Evolutionary conservation across 1,139 yeast species (phyloP).

Genomic region (Scheffersomyces stambukii): DNA sequence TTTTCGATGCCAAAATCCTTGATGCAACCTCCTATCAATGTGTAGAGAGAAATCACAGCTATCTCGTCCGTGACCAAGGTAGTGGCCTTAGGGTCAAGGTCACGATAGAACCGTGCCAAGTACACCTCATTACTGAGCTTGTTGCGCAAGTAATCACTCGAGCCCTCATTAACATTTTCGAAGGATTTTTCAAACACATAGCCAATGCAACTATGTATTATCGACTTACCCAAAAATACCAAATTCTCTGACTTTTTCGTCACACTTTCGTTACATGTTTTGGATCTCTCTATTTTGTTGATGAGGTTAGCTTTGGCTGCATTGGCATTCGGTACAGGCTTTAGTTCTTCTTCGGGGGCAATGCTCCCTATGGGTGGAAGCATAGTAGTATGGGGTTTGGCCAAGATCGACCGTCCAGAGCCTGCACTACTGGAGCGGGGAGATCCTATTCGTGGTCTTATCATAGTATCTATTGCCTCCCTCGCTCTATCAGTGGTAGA

Average conservation of each 20-base stretch:
- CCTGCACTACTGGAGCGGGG: too few species aligned
- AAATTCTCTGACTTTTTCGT: conserved; percentile 41
- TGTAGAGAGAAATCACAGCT: conserved; percentile 49
- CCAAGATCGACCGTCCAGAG: too few species aligned
- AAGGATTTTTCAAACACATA: conserved; percentile 57
- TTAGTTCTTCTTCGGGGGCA: conserved; percentile 14
- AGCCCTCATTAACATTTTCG: conserved; percentile 21
- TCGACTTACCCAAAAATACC: conserved; percentile 54
- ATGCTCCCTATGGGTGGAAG: too few species aligned
- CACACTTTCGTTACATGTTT: conserved; percentile 57
- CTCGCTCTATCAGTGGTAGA: conserved; percentile 34
- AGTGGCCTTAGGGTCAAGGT: conserved; percentile 39
- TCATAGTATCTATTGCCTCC: conserved; percentile 35
- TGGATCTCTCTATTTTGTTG: conserved; percentile 55
- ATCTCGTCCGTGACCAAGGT: conserved; percentile 36
- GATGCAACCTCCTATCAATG: conserved; percentile 65
- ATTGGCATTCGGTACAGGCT: conserved; percentile 8
- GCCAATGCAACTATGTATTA: conserved; percentile 52
- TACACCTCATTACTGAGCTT: conserved; percentile 44
- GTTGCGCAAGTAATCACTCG: conserved; percentile 53
- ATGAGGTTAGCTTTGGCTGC: conserved; percentile 24
- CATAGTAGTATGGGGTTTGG: too few species aligned
- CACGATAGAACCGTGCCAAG: conserved; percentile 47
- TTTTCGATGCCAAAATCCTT: conserved; percentile 79
- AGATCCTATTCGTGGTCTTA: conserved; percentile 33